These are phyloP conservation scores for Lactifluus echinatus DNA, from an alignment of 768 basidiomycete species.

Conservation along the genomic window DNA sequence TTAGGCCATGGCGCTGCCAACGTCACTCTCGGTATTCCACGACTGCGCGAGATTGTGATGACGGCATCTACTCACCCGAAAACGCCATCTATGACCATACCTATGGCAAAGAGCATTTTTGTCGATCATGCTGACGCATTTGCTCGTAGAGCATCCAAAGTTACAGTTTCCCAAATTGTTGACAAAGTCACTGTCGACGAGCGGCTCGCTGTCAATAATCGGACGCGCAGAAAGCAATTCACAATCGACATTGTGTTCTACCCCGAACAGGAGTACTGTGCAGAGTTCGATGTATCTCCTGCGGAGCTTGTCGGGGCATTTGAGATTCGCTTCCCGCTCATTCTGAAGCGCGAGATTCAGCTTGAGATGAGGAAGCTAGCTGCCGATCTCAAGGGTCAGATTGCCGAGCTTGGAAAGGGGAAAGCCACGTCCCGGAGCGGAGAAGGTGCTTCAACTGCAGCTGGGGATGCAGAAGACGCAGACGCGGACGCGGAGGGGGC, in stretches of 20 bases:
- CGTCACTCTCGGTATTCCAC: conserved; percentile 97
- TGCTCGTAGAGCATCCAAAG: conserved; percentile 80
- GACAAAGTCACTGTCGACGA: conserved; percentile 80
- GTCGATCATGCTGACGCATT: conserved; percentile 58
- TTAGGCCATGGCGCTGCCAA: conserved; percentile 97
- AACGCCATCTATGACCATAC: conserved; percentile 94
- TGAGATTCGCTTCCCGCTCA: conserved; percentile 63
- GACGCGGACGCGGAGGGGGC: conserved; percentile 30
- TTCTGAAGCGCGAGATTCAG: conserved; percentile 78
- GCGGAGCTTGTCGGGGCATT: conserved; percentile 68
- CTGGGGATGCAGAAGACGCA: conserved; percentile 43
- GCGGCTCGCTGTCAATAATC: conserved; percentile 53
- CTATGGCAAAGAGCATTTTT: conserved; percentile 45
- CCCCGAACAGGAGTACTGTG: conserved; percentile 71
- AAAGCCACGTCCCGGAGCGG: conserved; percentile 39
- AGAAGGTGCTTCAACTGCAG: conserved; percentile 41
- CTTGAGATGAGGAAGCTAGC: conserved; percentile 81
- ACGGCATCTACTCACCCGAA: conserved; percentile 93
- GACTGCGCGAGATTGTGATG: conserved; percentile 98
- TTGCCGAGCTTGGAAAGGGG: conserved; percentile 78
- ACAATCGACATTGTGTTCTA: conserved; percentile 78
- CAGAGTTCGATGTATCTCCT: conserved; percentile 72
- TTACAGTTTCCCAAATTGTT: conserved; percentile 83
- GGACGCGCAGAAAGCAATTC: conserved; percentile 70
- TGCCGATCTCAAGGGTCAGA: conserved; percentile 69